A percentile compares a stretch with the other conserved stretches of the same genome.
phyloP scores from a whole-genome alignment of 306 rosid species.

The Hippophae tibetana region DNA sequence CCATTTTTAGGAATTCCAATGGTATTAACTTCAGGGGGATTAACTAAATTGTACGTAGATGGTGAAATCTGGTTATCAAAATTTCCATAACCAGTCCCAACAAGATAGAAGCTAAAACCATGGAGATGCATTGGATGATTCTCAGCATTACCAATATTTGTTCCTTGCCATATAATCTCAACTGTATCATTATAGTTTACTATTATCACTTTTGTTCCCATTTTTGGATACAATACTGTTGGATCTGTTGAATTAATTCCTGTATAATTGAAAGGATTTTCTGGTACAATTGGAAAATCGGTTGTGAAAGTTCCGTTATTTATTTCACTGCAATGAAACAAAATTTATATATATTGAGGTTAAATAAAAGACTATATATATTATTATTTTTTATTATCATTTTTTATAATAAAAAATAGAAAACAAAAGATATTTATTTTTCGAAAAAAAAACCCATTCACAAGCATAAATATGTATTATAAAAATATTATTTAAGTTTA shows the following conservation, averaged over 20 bases:
- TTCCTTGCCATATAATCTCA: constrained; percentile 36
- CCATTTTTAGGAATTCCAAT: constrained; percentile 23
- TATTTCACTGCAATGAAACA: not conserved
- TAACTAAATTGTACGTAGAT: constrained; percentile 18
- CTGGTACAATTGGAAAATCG: constrained; percentile 24
- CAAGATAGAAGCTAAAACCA: constrained; percentile 24
- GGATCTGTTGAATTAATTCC: constrained; percentile 11
- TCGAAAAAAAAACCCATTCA: too few relatives aligned
- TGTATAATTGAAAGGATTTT: constrained; percentile 23
- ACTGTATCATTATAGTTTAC: constrained; percentile 19
- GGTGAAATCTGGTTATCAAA: not conserved
- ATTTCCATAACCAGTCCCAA: constrained; percentile 20
- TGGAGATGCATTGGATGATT: constrained; percentile 33
- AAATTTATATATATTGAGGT: too few relatives aligned
- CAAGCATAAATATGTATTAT: too few relatives aligned
- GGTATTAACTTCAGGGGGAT: constrained; percentile 23
- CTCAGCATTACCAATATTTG: constrained; percentile 14
- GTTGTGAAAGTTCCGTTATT: constrained; percentile 1
- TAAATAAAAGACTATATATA: too few relatives aligned
- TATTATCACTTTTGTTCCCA: constrained; percentile 19
- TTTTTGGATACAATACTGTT: constrained; percentile 3
- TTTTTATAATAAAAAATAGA: too few relatives aligned
- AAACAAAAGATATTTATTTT: too few relatives aligned
- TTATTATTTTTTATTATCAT: too few relatives aligned
- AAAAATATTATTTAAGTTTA: too few relatives aligned